Percentiles rank a stretch among this genome's conserved stretches.
These are phyloP conservation scores for Pichia heedii DNA, from an alignment of 805 yeast species.

Conservation along the genomic window DNA sequence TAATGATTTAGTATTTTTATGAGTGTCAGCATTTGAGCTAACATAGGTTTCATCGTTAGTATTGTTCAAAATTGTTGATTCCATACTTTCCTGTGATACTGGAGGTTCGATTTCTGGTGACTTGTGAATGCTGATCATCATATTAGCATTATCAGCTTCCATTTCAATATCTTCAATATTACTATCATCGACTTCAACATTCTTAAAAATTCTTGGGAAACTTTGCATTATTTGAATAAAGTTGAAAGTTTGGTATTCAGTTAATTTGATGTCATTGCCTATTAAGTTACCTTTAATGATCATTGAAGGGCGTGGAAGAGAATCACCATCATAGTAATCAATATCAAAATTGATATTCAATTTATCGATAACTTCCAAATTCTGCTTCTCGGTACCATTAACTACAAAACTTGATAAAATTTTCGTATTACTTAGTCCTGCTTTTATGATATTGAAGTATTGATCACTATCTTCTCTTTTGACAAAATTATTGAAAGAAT, in stretches of 20 bases:
- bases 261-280: constrained; percentile 53
- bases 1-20: neutral
- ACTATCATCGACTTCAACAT: constrained; percentile 32
- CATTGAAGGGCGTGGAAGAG: constrained; percentile 37
- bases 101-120: neutral
- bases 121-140: constrained; percentile 22
- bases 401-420: constrained; percentile 53
- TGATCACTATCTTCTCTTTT: constrained; percentile 10
- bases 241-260: constrained; percentile 63
- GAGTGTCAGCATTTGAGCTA: too few relatives aligned
- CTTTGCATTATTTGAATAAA: constrained; percentile 47
- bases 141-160: constrained; percentile 61
- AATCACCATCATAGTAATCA: constrained; percentile 39
- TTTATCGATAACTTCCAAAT: constrained; percentile 54
- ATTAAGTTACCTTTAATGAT: constrained; percentile 49
- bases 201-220: constrained; percentile 45
- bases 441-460: constrained; percentile 45
- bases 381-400: constrained; percentile 36
- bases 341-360: constrained; percentile 55
- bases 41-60: neutral
- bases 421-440: constrained; percentile 66
- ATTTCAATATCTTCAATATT: constrained; percentile 44
- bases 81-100: neutral
- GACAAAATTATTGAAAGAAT: constrained; percentile 51
- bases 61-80: neutral